Conservation (phyloP, 805 yeast genomes). For the Metschnikowia colocasiae region DNA sequence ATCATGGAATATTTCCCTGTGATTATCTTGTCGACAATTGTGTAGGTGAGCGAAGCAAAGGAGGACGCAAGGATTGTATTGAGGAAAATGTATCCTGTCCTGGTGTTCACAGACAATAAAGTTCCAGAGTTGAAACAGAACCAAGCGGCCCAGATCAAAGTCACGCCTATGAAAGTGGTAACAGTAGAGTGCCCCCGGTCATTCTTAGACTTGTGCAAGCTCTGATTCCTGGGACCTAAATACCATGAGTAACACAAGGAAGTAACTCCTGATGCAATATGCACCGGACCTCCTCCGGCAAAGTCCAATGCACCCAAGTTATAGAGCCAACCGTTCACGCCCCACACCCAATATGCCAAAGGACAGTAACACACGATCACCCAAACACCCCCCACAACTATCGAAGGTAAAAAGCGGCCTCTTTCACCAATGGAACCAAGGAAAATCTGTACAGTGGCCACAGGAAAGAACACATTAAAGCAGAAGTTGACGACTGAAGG, state of each 20-base stretch:
- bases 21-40: constrained; percentile 37
- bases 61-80: constrained; percentile 52
- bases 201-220: constrained; percentile 21
- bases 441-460: constrained; percentile 49
- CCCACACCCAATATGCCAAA: constrained; percentile 47
- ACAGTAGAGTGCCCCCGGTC: constrained; percentile 34
- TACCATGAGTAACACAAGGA: constrained; percentile 41
- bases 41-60: constrained; percentile 44
- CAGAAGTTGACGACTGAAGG: constrained; percentile 46
- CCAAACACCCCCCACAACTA: constrained; percentile 40
- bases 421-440: constrained; percentile 43
- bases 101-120: constrained; percentile 33
- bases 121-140: constrained; percentile 48
- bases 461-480: constrained; percentile 44
- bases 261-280: constrained; percentile 42
- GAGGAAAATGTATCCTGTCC: constrained; percentile 46
- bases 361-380: constrained; percentile 45
- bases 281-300: constrained; percentile 52
- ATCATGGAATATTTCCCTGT: constrained; percentile 40
- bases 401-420: constrained; percentile 39
- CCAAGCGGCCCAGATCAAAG: constrained; percentile 49
- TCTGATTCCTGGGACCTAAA: constrained; percentile 38
- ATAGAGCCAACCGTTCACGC: constrained; percentile 42
- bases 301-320: constrained; percentile 44
- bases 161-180: constrained; percentile 42